Conservation (phyloP, 352 stramenopile genomes). For the Phytophthora podocarpi region DNA sequence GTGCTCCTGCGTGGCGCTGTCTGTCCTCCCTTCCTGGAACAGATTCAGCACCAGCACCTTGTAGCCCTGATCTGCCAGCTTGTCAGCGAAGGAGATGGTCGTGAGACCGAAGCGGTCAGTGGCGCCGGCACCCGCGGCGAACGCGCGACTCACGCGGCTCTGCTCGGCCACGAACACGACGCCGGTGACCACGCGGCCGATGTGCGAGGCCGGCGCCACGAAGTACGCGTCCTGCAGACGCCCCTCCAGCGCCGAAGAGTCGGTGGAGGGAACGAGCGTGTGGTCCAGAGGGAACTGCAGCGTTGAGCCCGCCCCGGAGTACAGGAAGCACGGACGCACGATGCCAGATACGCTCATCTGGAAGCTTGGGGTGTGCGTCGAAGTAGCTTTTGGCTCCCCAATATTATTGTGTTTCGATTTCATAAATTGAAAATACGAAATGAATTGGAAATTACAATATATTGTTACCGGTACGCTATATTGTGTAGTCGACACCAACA, state of each 20-base stretch:
- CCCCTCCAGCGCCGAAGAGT: background rate
- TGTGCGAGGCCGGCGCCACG: constrained; percentile 71
- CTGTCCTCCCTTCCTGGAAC: constrained; percentile 33
- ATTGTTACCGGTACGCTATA: no score
- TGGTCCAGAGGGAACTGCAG: constrained; percentile 51
- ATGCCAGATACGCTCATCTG: constrained; percentile 42
- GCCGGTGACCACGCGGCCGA: constrained; percentile 84
- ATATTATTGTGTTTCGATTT: no score
- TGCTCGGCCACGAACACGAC: constrained; percentile 73
- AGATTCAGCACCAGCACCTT: constrained; percentile 82
- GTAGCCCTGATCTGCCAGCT: constrained; percentile 88
- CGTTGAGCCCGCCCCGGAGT: constrained; percentile 51
- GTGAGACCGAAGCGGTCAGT: constrained; percentile 57
- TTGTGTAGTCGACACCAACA: no score
- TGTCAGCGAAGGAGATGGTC: constrained; percentile 81
- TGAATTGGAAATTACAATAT: no score
- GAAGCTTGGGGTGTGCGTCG: background rate
- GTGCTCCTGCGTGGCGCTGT: constrained; percentile 28
- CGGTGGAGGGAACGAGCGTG: background rate
- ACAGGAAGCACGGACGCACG: constrained; percentile 50
- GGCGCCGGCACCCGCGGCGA: constrained; percentile 17
- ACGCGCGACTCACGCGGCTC: constrained; percentile 35
- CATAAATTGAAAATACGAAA: no score
- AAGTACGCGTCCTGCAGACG: constrained; percentile 64
- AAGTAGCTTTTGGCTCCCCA: constrained; percentile 13